These are phyloP conservation scores for Blastobotrys niveus DNA, from an alignment of 1,139 yeast species.

Conservation along the genomic window DNA sequence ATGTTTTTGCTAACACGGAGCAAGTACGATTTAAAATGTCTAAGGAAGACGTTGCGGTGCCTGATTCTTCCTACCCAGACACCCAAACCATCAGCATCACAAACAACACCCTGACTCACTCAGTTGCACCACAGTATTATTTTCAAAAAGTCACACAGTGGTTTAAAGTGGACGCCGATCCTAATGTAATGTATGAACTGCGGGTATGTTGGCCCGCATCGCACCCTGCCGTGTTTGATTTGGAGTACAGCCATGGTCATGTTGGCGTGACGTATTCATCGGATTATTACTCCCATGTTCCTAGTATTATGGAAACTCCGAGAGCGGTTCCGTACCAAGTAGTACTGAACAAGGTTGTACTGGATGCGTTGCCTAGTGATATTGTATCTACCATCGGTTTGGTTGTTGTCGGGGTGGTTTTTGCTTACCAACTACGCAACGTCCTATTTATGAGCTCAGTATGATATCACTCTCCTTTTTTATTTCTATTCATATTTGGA, in stretches of 20 bases:
- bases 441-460: no score
- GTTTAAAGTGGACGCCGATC: constrained; percentile 9
- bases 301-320: constrained; percentile 19
- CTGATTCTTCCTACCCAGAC: not conserved
- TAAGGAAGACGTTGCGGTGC: not conserved
- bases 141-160: constrained; percentile 7
- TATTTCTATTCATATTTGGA: no score
- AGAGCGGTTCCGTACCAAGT: constrained; percentile 24
- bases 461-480: no score
- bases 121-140: constrained; percentile 1
- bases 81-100: not conserved
- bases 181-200: constrained; percentile 27
- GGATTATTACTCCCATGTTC: constrained; percentile 21
- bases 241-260: constrained; percentile 21
- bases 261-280: constrained; percentile 19
- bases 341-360: constrained; percentile 22
- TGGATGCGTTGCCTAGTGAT: constrained; percentile 25
- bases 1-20: constrained; percentile 15
- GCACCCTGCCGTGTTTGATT: constrained; percentile 28
- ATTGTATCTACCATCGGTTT: constrained; percentile 23
- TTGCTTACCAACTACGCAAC: not conserved
- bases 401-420: constrained; percentile 17
- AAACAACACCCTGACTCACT: constrained; percentile 1
- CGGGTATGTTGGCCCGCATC: constrained; percentile 38
- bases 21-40: constrained; percentile 13